phyloP scores from a whole-genome alignment of 2,329 filamentous ascomycete species.

The Botryotinia convoluta region DNA sequence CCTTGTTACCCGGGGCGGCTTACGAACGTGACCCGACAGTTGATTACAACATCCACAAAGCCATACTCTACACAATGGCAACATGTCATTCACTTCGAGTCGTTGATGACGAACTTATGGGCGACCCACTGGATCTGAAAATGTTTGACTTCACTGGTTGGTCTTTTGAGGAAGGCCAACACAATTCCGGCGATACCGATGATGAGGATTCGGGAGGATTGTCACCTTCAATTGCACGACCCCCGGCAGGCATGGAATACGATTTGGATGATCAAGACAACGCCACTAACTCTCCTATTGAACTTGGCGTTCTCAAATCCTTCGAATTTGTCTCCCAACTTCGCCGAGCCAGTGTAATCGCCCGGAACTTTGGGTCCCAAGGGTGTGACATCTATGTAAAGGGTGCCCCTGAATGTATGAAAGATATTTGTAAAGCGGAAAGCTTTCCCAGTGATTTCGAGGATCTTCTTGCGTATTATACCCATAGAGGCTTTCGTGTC shows the following conservation, averaged over 20 bases:
- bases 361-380: constrained; percentile 80
- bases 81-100: constrained; percentile 90
- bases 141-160: constrained; percentile 98
- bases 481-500: constrained; percentile 91
- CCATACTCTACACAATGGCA: constrained; percentile 89
- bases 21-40: constrained; percentile 58
- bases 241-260: constrained; percentile 62
- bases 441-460: constrained; percentile 89
- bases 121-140: constrained; percentile 91
- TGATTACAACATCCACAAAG: constrained; percentile 60
- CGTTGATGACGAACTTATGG: constrained; percentile 84
- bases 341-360: constrained; percentile 87
- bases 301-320: constrained; percentile 84
- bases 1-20: constrained; percentile 52
- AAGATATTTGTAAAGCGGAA: constrained; percentile 81
- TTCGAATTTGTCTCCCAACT: constrained; percentile 97
- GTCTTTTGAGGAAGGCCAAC: constrained; percentile 85
- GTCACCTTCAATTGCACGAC: constrained; percentile 83
- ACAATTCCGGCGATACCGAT: constrained; percentile 60
- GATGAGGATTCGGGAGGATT: constrained; percentile 74
- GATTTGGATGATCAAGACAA: constrained; percentile 50
- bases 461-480: constrained; percentile 84
- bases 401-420: constrained; percentile 94
- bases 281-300: constrained; percentile 52
- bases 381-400: constrained; percentile 92